These are phyloP conservation scores for Trifolium repens DNA, from an alignment of 306 rosid genomes.

Conservation along the genomic window DNA sequence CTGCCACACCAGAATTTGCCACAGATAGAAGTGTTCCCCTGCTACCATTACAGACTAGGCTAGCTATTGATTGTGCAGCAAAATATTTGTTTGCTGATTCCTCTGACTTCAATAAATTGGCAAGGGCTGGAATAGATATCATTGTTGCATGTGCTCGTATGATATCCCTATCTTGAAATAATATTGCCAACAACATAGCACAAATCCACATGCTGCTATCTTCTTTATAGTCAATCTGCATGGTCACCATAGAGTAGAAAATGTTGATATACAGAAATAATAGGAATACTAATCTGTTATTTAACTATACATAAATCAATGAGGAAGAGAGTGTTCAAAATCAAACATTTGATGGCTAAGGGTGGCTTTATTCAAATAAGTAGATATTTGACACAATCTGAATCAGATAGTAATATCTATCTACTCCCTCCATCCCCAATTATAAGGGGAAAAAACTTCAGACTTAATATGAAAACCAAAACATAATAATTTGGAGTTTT, in stretches of 20 bases:
- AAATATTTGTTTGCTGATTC: slow-evolving; percentile 84
- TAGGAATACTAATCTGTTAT: slow-evolving; percentile 24
- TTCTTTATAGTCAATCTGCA: slow-evolving; percentile 85
- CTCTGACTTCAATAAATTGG: slow-evolving; percentile 88
- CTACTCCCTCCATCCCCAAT: neutral
- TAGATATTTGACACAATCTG: slow-evolving; percentile 8
- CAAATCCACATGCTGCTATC: slow-evolving; percentile 93
- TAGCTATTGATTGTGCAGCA: slow-evolving; percentile 92
- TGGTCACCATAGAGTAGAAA: slow-evolving; percentile 42
- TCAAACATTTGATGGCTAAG: slow-evolving; percentile 15
- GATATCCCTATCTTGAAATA: slow-evolving; percentile 95
- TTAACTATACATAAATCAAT: slow-evolving; percentile 17
- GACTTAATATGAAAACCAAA: no score
- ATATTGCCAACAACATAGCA: slow-evolving; percentile 83
- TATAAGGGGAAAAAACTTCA: no score
- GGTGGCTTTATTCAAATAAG: slow-evolving; percentile 29
- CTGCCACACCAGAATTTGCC: slow-evolving; percentile 95
- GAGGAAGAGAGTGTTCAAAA: slow-evolving; percentile 29
- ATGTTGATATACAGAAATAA: slow-evolving; percentile 23
- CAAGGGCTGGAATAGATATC: slow-evolving; percentile 86
- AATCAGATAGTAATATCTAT: slow-evolving; percentile 31
- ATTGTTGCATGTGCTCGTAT: slow-evolving; percentile 93
- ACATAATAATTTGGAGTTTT: no score
- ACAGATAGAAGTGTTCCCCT: slow-evolving; percentile 96
- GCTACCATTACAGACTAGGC: slow-evolving; percentile 99